Evolutionary conservation across 768 basidiomycete species (phyloP).

Genomic region (Ephemerocybe angulata): DNA sequence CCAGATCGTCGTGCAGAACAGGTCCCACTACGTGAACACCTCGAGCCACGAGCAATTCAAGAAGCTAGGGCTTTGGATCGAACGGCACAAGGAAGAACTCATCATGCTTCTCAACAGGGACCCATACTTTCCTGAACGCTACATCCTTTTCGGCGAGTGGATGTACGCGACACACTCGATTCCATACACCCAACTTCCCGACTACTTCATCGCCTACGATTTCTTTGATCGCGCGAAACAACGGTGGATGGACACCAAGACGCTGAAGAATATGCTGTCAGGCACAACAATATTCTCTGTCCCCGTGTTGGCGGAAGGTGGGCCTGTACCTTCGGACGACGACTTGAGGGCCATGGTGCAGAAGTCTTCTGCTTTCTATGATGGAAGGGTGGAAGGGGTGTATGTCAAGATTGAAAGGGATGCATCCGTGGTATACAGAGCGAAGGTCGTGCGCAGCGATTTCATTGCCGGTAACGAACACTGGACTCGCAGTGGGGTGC

Average conservation of each 20-base stretch:
- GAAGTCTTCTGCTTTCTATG: conserved; percentile 34
- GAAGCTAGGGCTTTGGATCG: conserved; percentile 53
- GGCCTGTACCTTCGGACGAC: conserved; percentile 32
- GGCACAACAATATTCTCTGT: conserved; percentile 39
- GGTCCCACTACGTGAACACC: conserved; percentile 56
- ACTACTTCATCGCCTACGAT: conserved; percentile 57
- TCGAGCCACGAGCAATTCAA: conserved; percentile 60
- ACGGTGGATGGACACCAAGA: conserved; percentile 36
- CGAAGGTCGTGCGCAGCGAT: conserved; percentile 56
- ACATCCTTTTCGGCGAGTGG: conserved; percentile 64
- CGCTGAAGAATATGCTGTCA: conserved; percentile 31
- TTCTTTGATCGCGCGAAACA: conserved; percentile 49
- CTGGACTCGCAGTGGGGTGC: conserved; percentile 42
- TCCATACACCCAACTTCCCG: conserved; percentile 50
- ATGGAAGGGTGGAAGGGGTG: conserved; percentile 17
- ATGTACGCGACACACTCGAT: conserved; percentile 60
- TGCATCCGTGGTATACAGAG: conserved; percentile 24
- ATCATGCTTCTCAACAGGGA: conserved; percentile 42
- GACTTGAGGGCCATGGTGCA: conserved; percentile 47
- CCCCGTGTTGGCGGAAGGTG: conserved; percentile 42
- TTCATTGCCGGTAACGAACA: conserved; percentile 64
- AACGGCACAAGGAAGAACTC: conserved; percentile 43
- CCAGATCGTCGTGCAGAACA: conserved; percentile 54
- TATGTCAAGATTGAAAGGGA: conserved; percentile 12
- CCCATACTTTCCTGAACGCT: conserved; percentile 52